Evolutionary conservation across 2,329 filamentous ascomycete species (phyloP).

Genomic region (Exophiala dermatitidis): DNA sequence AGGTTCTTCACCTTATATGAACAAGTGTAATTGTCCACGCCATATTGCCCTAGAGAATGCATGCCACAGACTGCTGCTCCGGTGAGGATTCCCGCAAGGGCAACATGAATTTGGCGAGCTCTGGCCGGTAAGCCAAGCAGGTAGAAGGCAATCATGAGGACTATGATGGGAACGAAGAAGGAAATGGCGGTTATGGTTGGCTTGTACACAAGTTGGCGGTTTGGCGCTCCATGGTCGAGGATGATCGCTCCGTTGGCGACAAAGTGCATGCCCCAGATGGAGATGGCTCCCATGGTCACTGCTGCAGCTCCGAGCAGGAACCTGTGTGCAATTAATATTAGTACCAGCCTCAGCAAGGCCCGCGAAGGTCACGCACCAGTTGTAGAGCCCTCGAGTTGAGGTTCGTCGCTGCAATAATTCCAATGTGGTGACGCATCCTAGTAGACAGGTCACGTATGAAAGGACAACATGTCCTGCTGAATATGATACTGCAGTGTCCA

Average conservation of each 20-base stretch:
- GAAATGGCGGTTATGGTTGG: conserved; percentile 65
- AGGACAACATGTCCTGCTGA: conserved; percentile 46
- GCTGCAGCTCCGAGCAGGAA: conserved; percentile 58
- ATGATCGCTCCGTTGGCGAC: conserved; percentile 70
- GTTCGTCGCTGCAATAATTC: conserved; percentile 74
- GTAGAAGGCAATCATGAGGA: conserved; percentile 65
- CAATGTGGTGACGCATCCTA: conserved; percentile 70
- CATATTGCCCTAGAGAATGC: conserved; percentile 82
- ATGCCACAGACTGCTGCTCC: conserved; percentile 73
- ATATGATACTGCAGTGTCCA: conserved; percentile 13
- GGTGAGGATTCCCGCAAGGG: conserved; percentile 59
- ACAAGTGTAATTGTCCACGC: conserved; percentile 68
- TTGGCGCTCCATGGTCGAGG: conserved; percentile 54
- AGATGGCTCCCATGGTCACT: conserved; percentile 64
- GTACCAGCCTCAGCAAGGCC: neutral
- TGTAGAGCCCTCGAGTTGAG: conserved; percentile 59
- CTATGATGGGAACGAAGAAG: conserved; percentile 70
- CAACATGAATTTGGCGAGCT: conserved; percentile 53
- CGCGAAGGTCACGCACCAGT: conserved; percentile 49
- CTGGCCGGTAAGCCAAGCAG: conserved; percentile 56
- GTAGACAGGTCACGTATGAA: conserved; percentile 62
- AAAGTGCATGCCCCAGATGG: conserved; percentile 76
- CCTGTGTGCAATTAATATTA: conserved; percentile 35
- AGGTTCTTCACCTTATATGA: conserved; percentile 55
- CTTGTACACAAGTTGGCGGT: conserved; percentile 68